Percentiles rank a stretch among this genome's conserved stretches.
Evolutionary conservation across 306 rosid genomes (phyloP).

Genomic region (Glycine tomentella): DNA sequence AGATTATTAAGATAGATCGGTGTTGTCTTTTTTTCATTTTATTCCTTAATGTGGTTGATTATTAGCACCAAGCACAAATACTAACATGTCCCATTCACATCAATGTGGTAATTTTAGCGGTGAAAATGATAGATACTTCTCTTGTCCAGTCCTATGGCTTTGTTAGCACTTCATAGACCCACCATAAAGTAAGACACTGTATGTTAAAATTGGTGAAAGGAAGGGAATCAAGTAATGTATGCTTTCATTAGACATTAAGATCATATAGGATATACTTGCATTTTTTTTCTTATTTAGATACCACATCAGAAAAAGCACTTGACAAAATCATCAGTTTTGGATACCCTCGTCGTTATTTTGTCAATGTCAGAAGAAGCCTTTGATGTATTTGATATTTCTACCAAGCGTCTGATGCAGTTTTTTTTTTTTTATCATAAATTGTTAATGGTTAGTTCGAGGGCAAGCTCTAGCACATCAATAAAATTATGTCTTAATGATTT

Average conservation of each 20-base stretch:
- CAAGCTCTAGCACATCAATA: too few relatives aligned
- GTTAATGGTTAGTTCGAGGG: too few relatives aligned
- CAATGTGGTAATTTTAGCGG: conserved; percentile 17
- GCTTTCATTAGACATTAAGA: conserved; percentile 38
- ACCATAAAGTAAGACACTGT: conserved; percentile 40
- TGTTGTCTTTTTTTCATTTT: conserved; percentile 19
- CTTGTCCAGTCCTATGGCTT: conserved; percentile 23
- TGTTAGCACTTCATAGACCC: conserved; percentile 44
- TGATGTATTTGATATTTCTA: neutral
- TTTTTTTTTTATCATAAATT: too few relatives aligned
- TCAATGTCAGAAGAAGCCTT: too few relatives aligned
- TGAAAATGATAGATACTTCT: conserved; percentile 27
- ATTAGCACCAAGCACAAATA: conserved; percentile 21
- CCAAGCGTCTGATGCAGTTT: too few relatives aligned
- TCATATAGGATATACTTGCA: conserved; percentile 37
- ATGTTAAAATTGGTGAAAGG: conserved; percentile 39
- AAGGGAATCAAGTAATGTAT: conserved; percentile 41
- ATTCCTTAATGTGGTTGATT: conserved; percentile 36
- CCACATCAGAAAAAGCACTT: too few relatives aligned
- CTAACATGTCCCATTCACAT: neutral
- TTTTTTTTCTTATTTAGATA: neutral
- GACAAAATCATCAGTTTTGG: too few relatives aligned
- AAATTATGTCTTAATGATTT: too few relatives aligned
- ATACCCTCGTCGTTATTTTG: too few relatives aligned
- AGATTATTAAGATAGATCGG: conserved; percentile 47